phyloP scores from a whole-genome alignment of 2,329 filamentous ascomycete species.

The Teratosphaeria epicoccoides region DNA sequence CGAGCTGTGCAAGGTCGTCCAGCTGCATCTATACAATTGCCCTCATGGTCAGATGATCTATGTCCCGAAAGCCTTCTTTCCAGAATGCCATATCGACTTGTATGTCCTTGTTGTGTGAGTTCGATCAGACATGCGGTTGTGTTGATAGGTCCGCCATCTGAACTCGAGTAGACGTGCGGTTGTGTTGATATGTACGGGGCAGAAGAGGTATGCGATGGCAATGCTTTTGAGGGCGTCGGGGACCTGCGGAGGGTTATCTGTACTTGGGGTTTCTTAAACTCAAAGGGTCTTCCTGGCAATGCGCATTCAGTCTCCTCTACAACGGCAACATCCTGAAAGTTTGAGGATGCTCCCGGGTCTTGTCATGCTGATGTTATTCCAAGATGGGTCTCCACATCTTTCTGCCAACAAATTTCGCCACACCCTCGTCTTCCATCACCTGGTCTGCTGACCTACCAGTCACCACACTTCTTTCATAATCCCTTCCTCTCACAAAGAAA shows the following conservation, averaged over 20 bases:
- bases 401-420: constrained; percentile 45
- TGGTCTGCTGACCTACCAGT: constrained; percentile 51
- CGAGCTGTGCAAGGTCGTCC: constrained; percentile 1
- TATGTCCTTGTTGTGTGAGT: background rate
- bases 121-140: no score
- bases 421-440: constrained; percentile 51
- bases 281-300: no score
- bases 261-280: no score
- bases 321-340: no score
- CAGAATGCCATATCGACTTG: background rate
- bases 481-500: constrained; percentile 52
- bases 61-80: background rate
- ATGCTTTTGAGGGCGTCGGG: background rate
- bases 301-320: no score
- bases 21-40: constrained; percentile 3
- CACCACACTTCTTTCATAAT: constrained; percentile 54
- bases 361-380: constrained; percentile 14
- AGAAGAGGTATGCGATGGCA: background rate
- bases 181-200: no score
- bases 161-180: no score
- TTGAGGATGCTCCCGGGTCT: background rate
- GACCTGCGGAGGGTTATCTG: background rate
- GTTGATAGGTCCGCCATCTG: no score
- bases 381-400: constrained; percentile 46
- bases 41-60: constrained; percentile 2